Evolutionary conservation across 306 rosid genomes (phyloP).

Genomic region (Sindora glabra): DNA sequence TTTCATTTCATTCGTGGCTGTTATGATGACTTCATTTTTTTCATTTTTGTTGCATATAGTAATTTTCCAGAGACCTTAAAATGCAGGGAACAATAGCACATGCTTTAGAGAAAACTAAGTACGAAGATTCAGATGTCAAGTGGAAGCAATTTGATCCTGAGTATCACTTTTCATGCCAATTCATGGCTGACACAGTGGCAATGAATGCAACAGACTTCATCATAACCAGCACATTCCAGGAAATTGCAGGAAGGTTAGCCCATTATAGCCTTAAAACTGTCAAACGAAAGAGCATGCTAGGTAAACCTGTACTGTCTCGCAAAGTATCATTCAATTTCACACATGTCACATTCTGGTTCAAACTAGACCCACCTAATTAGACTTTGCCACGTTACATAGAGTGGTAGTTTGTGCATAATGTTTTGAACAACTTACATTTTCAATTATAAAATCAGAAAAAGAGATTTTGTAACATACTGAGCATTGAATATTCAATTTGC

Average conservation of each 20-base stretch:
- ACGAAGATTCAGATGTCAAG: slow-evolving; percentile 81
- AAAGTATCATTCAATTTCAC: no score
- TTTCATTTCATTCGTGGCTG: neutral
- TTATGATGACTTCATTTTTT: neutral
- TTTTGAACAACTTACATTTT: no score
- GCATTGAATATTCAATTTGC: slow-evolving; percentile 24
- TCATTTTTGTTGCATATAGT: slow-evolving; percentile 4
- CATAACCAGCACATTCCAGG: slow-evolving; percentile 92
- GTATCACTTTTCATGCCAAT: slow-evolving; percentile 94
- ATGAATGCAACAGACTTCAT: slow-evolving; percentile 93
- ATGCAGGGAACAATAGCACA: slow-evolving; percentile 86
- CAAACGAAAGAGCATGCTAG: no score
- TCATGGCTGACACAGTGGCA: slow-evolving; percentile 74
- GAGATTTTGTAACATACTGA: slow-evolving; percentile 7
- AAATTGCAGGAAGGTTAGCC: slow-evolving; percentile 89
- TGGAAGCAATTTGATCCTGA: slow-evolving; percentile 89
- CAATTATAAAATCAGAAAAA: neutral
- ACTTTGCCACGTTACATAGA: no score
- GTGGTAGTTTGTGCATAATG: no score
- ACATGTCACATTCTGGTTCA: no score
- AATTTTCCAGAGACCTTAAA: neutral
- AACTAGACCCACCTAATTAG: no score
- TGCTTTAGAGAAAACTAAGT: slow-evolving; percentile 89
- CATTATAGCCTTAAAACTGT: no score
- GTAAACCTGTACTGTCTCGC: no score